Percentiles rank a stretch among this genome's conserved stretches.
Conservation (phyloP, 495 filamentous ascomycete genomes). For the Massariosphaeria phaeospora region DNA sequence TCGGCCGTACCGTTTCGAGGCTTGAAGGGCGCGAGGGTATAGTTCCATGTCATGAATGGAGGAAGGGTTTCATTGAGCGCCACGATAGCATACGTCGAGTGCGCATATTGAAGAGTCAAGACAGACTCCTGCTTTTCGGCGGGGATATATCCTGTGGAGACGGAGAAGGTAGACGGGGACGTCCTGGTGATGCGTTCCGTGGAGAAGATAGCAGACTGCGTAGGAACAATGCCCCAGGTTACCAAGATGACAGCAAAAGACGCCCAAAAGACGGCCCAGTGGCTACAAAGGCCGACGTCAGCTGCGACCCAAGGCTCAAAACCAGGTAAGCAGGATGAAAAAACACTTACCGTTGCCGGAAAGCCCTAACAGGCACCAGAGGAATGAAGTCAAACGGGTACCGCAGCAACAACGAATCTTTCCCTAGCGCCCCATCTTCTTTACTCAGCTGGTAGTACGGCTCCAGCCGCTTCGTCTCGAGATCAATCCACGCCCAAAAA, state of each 20-base stretch:
- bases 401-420: constrained; percentile 44
- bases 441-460: constrained; percentile 48
- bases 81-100: constrained; percentile 37
- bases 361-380: constrained; percentile 44
- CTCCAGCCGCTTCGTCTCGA: constrained; percentile 47
- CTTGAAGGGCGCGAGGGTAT: constrained; percentile 41
- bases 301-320: no score
- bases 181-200: constrained; percentile 19
- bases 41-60: constrained; percentile 40
- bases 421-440: constrained; percentile 38
- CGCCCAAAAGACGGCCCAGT: constrained; percentile 44
- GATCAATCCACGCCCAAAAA: constrained; percentile 46
- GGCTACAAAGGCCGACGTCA: no score
- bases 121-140: constrained; percentile 29
- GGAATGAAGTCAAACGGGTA: constrained; percentile 51
- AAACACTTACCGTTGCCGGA: constrained; percentile 38
- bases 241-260: constrained; percentile 42
- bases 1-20: not conserved
- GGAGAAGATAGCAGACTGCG: constrained; percentile 43
- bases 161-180: constrained; percentile 4
- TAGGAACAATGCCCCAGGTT: constrained; percentile 46
- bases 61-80: constrained; percentile 43
- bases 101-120: constrained; percentile 35
- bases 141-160: constrained; percentile 29
- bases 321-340: no score